These are phyloP conservation scores for Schizosaccharomyces pombe DNA, from an alignment of 805 yeast genomes.

Conservation along the genomic window DNA sequence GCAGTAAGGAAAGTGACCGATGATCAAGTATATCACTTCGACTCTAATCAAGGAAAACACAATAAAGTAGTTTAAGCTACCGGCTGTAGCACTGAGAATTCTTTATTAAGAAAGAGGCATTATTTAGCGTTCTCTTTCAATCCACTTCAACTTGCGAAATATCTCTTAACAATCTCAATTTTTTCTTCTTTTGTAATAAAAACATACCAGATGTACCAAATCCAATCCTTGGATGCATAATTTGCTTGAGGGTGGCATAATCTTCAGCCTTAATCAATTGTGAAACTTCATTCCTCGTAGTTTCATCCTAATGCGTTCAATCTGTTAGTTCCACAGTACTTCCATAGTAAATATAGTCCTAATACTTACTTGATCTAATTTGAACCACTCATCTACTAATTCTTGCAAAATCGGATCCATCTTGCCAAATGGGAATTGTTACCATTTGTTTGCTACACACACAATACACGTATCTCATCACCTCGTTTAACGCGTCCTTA, in stretches of 20 bases:
- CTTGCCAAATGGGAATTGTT: no score
- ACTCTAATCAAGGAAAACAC: no score
- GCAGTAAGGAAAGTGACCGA: background rate
- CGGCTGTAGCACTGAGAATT: no score
- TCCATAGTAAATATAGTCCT: background rate
- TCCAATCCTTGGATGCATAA: slow-evolving; percentile 26
- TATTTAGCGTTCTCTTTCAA: no score
- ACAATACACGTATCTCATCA: no score
- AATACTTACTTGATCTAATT: slow-evolving; percentile 17
- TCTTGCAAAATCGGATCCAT: slow-evolving; percentile 6
- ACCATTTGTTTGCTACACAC: no score
- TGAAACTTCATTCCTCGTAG: background rate
- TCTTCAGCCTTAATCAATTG: background rate
- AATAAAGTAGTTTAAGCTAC: no score
- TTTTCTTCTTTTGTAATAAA: no score
- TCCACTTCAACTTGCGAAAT: no score
- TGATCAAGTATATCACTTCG: no score
- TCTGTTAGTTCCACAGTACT: background rate
- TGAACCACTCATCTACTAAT: slow-evolving; percentile 20
- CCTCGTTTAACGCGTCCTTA: no score
- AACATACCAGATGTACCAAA: slow-evolving; percentile 57
- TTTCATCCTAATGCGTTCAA: background rate
- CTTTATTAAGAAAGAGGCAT: no score
- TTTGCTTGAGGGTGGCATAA: slow-evolving; percentile 23
- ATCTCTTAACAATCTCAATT: background rate